Base-by-base conservation (phyloP, 208 protist genomes). In the Acanthamoeba healyi region DNA sequence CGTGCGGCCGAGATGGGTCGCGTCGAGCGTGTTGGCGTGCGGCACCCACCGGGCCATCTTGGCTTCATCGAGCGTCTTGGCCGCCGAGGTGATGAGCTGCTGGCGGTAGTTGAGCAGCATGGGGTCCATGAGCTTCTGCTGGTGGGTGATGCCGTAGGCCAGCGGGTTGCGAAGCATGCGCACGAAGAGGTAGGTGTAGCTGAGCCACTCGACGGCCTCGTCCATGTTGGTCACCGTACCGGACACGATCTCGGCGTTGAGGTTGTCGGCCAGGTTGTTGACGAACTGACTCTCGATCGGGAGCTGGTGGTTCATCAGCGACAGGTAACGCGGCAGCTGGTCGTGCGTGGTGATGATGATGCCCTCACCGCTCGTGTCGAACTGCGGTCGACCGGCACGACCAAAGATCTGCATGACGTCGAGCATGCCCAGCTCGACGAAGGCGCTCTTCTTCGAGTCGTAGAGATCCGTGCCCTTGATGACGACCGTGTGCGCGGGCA, bases 391-490 rank as follows among this genome's bases (percentile, higher is more conserved):
- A 17, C 99, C 99, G 0, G 99, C 99, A 67, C 99, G 98, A 54
- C 99, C 95, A 81, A 96, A 99, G 63, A 99, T 99, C 95, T 99
- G 99, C 98, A 99, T 99, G 42, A 99, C 98, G 95, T 99, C 99
- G 17, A 99, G 97, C n/a, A 99, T 98, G 65, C 98, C 99, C 49
- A 99, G 97, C 67, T 99, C 99, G 2, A 99, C 98, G 67, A 99
- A 98, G 40, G 97, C 97, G 96, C 99, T 98, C 77, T 98, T 97
- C 95, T 99, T 98, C 58, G 98, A 96, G 95, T 97, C 95, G 81
- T 97, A 98, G 14, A 98, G 54, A 61, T 98, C 95, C n/a, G 97
- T 98, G 24, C 98, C 99, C 92, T 99, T 99, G 96, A 99, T 99
- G 54, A 99, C 97, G 42, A 99, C 99, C 12, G 98, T 99, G 96